Conservation (phyloP, 2,329 filamentous ascomycete species). For the Fusarium armeniacum region DNA sequence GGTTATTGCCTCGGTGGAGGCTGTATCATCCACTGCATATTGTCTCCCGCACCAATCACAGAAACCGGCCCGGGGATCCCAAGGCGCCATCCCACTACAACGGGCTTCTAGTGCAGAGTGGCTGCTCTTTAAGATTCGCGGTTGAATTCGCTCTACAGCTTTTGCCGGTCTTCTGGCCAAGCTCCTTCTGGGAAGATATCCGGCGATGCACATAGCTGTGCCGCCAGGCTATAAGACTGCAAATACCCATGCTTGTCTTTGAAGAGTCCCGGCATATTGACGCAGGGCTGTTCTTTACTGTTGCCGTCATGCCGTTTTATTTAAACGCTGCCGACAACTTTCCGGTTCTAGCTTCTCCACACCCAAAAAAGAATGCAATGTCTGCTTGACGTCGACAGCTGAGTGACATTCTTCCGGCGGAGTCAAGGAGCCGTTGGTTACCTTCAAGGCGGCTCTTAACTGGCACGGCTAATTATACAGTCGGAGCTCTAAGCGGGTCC, state of each 20-base stretch:
- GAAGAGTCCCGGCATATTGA: slow-evolving; percentile 32
- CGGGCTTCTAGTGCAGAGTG: slow-evolving; percentile 40
- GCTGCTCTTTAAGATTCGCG: slow-evolving; percentile 38
- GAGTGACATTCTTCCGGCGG: slow-evolving; percentile 44
- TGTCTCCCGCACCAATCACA: slow-evolving; percentile 53
- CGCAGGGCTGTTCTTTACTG: slow-evolving; percentile 18
- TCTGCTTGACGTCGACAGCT: slow-evolving; percentile 11
- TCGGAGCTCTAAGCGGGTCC: slow-evolving; percentile 45
- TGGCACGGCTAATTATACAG: slow-evolving; percentile 48
- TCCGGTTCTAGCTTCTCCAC: slow-evolving; percentile 39
- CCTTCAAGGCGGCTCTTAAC: slow-evolving; percentile 44
- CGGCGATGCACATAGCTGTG: slow-evolving; percentile 17
- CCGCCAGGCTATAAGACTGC: slow-evolving; percentile 13
- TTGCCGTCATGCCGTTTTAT: background rate
- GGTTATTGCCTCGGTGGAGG: slow-evolving; percentile 46
- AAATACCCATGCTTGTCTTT: slow-evolving; percentile 21
- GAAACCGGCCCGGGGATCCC: slow-evolving; percentile 27
- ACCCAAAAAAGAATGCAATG: slow-evolving; percentile 24
- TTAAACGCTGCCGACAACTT: slow-evolving; percentile 37
- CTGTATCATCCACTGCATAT: slow-evolving; percentile 46
- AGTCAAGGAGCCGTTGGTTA: slow-evolving; percentile 40
- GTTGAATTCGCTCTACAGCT: slow-evolving; percentile 35
- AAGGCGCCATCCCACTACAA: slow-evolving; percentile 45
- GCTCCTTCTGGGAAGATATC: slow-evolving; percentile 38
- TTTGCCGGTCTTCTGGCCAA: slow-evolving; percentile 37